These are phyloP conservation scores for Gracilaria gracilis DNA, from an alignment of 23 red algal genomes.

Conservation along the genomic window DNA sequence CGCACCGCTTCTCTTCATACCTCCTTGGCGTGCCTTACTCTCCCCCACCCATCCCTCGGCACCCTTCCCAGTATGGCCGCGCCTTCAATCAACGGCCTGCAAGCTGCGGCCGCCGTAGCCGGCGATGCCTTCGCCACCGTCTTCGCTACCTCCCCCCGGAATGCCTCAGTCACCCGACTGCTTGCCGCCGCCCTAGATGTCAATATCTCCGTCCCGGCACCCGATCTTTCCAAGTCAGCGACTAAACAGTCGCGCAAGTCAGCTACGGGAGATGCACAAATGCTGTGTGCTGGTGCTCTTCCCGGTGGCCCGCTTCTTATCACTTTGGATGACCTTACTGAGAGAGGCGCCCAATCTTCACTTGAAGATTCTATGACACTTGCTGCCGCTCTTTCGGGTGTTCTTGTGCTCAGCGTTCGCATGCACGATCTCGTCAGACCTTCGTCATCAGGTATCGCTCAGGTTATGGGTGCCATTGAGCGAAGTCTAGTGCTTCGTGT, in stretches of 20 bases:
- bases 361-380: constrained; percentile 31
- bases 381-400: constrained; percentile 46
- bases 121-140: constrained; percentile 27
- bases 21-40: neutral
- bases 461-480: constrained; percentile 51
- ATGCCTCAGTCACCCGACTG: constrained; percentile 7
- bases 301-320: constrained; percentile 54
- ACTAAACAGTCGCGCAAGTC: constrained; percentile 20
- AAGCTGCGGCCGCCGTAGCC: constrained; percentile 26
- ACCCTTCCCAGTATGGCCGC: neutral
- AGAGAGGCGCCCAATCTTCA: neutral
- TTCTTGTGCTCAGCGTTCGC: constrained; percentile 41
- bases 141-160: constrained; percentile 22
- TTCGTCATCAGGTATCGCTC: constrained; percentile 18
- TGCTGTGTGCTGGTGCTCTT: constrained; percentile 33
- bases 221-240: neutral
- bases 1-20: neutral
- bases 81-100: constrained; percentile 21
- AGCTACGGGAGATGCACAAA: neutral
- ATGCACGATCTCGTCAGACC: constrained; percentile 54
- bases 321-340: constrained; percentile 51
- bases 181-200: constrained; percentile 20
- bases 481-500: constrained; percentile 29
- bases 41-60: neutral
- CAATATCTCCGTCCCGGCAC: constrained; percentile 8